Conservation (phyloP, 345 rosid genomes). For the Arabis hirsuta region DNA sequence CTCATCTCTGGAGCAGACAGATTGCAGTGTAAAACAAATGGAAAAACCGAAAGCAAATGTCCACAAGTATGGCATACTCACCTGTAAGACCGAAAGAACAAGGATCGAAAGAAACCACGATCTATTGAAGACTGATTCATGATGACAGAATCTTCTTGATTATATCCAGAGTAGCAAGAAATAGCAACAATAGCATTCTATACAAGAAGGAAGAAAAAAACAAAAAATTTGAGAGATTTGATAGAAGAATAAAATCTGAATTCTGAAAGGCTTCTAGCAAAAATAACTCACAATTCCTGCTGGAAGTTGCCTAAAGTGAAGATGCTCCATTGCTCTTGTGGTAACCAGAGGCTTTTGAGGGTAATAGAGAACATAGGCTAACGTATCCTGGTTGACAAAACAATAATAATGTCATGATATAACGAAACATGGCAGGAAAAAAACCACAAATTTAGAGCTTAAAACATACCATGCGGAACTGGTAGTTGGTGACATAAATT, state of each 20-base stretch:
- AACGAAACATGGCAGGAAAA: not conserved
- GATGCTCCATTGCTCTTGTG: constrained; percentile 99
- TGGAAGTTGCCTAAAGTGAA: constrained; percentile 98
- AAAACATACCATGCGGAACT: constrained; percentile 82
- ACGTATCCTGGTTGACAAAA: constrained; percentile 67
- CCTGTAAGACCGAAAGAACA: constrained; percentile 96
- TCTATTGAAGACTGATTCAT: constrained; percentile 98
- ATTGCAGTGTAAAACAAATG: constrained; percentile 18
- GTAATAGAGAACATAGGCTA: constrained; percentile 96
- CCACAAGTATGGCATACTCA: constrained; percentile 36
- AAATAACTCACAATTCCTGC: constrained; percentile 87
- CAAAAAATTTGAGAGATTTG: constrained; percentile 9
- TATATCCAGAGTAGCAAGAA: constrained; percentile 96
- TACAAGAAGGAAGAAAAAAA: constrained; percentile 10
- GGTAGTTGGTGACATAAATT: constrained; percentile 96
- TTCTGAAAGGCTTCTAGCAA: constrained; percentile 8
- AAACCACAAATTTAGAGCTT: constrained; percentile 21
- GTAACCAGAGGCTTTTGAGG: constrained; percentile 99
- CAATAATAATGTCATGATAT: constrained; percentile 21
- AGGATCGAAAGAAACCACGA: constrained; percentile 94
- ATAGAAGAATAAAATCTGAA: constrained; percentile 2
- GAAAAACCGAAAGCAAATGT: constrained; percentile 8
- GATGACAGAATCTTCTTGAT: constrained; percentile 99
- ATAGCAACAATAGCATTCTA: constrained; percentile 98
- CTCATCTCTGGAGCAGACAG: constrained; percentile 65